phyloP scores from a whole-genome alignment of 2,329 filamentous ascomycete species.

The Blastomyces gilchristii region DNA sequence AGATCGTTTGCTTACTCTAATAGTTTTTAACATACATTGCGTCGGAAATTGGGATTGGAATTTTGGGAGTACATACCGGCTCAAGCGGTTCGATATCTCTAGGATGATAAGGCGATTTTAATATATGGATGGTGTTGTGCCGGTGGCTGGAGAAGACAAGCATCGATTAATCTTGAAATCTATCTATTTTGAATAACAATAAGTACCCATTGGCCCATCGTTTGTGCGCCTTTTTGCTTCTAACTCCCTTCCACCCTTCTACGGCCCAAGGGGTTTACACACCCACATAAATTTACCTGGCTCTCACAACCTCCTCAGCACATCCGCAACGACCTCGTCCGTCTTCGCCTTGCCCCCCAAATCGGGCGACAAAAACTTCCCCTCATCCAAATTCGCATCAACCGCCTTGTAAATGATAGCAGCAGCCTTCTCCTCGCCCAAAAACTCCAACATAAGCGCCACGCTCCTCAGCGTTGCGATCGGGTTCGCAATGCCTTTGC shows the following conservation, averaged over 20 bases:
- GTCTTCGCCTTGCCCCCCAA: slow-evolving; percentile 81
- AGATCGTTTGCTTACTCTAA: no score
- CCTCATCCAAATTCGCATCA: slow-evolving; percentile 79
- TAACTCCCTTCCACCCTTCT: not conserved
- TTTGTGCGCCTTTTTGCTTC: not conserved
- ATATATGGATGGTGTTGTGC: not conserved
- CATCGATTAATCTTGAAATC: not conserved
- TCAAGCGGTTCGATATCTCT: not conserved
- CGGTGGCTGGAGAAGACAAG: not conserved
- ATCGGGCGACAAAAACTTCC: slow-evolving; percentile 73
- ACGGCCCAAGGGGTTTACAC: not conserved
- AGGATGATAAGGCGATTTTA: not conserved
- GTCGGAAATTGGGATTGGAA: not conserved
- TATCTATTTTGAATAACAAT: not conserved
- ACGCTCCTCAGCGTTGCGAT: slow-evolving; percentile 88
- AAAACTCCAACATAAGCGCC: slow-evolving; percentile 92
- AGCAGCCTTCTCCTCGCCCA: slow-evolving; percentile 76
- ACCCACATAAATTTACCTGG: not conserved
- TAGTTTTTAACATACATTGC: not conserved
- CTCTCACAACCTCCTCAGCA: slow-evolving; percentile 65
- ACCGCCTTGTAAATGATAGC: slow-evolving; percentile 85
- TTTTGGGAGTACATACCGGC: not conserved
- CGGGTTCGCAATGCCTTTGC: slow-evolving; percentile 85
- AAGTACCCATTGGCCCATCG: no score
- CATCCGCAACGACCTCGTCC: slow-evolving; percentile 75